Percentiles rank a stretch among this genome's conserved stretches.
Conservation (phyloP, 768 basidiomycete genomes). For the Xerocomellus chrysenteron region DNA sequence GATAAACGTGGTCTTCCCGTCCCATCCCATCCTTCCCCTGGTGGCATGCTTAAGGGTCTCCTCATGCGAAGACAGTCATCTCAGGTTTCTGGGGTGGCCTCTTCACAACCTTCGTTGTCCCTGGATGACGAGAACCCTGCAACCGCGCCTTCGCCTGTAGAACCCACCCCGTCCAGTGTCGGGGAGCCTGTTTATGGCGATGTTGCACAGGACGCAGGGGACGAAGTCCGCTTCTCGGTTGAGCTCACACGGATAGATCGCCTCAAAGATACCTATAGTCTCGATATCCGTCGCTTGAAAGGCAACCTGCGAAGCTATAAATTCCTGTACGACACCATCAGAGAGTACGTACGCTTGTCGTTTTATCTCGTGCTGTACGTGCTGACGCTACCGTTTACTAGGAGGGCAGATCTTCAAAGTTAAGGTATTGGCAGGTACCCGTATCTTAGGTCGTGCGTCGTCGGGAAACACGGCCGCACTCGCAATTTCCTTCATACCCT, state of each 20-base stretch:
- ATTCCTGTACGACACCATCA: conserved; percentile 83
- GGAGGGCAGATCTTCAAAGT: conserved; percentile 40
- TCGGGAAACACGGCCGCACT: conserved; percentile 4
- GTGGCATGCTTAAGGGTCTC: conserved; percentile 82
- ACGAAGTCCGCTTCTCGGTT: conserved; percentile 95
- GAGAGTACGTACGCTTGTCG: conserved; percentile 60
- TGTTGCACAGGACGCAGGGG: conserved; percentile 76
- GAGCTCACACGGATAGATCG: conserved; percentile 91
- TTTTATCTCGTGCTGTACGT: conserved; percentile 6
- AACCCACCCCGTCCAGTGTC: conserved; percentile 35
- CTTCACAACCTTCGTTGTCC: conserved; percentile 46
- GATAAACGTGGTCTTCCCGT: conserved; percentile 87
- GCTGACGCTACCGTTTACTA: conserved; percentile 18
- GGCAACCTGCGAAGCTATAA: conserved; percentile 93
- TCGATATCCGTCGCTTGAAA: conserved; percentile 90
- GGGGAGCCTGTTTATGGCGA: conserved; percentile 78
- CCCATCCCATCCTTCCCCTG: conserved; percentile 71
- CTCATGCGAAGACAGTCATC: conserved; percentile 91
- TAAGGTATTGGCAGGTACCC: conserved; percentile 30
- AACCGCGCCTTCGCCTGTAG: conserved; percentile 30
- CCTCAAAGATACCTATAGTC: conserved; percentile 84
- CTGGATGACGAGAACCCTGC: conserved; percentile 43
- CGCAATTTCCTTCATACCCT: conserved; percentile 29
- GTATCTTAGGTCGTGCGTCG: conserved; percentile 5
- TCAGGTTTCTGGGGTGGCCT: conserved; percentile 52